Conservation (phyloP, 306 rosid species). For the Sophora flavescens region DNA sequence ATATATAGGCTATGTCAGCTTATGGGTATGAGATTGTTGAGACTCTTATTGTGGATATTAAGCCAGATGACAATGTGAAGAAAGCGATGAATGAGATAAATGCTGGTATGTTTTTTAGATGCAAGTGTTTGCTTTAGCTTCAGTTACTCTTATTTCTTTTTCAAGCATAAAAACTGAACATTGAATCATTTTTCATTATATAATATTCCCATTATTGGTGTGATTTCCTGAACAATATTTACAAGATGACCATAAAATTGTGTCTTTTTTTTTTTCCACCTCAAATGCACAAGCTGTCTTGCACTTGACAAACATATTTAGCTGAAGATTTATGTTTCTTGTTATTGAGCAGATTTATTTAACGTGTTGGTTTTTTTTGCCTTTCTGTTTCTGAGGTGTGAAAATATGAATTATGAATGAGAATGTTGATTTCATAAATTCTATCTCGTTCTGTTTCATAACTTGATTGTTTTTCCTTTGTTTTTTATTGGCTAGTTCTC, state of each 20-base stretch:
- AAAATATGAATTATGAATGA: no score
- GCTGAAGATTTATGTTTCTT: constrained; percentile 6
- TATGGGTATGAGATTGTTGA: constrained; percentile 84
- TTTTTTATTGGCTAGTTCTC: no score
- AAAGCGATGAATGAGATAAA: constrained; percentile 92
- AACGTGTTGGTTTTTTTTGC: no score
- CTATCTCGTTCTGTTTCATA: no score
- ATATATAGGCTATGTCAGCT: constrained; percentile 86
- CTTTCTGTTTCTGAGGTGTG: constrained; percentile 4
- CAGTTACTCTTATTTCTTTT: no score
- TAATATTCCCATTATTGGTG: background rate
- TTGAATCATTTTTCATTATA: background rate
- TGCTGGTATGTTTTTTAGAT: constrained; percentile 58
- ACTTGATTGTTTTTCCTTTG: no score
- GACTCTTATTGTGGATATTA: constrained; percentile 80
- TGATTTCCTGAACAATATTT: no score
- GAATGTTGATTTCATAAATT: no score
- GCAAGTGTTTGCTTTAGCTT: background rate
- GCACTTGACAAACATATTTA: background rate
- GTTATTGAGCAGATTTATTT: background rate
- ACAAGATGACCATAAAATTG: background rate
- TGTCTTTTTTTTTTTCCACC: background rate
- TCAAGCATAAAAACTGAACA: no score
- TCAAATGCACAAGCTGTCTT: background rate
- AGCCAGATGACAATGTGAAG: constrained; percentile 76